phyloP scores from a whole-genome alignment of 495 filamentous ascomycete species.

The Choiromyces venosus region DNA sequence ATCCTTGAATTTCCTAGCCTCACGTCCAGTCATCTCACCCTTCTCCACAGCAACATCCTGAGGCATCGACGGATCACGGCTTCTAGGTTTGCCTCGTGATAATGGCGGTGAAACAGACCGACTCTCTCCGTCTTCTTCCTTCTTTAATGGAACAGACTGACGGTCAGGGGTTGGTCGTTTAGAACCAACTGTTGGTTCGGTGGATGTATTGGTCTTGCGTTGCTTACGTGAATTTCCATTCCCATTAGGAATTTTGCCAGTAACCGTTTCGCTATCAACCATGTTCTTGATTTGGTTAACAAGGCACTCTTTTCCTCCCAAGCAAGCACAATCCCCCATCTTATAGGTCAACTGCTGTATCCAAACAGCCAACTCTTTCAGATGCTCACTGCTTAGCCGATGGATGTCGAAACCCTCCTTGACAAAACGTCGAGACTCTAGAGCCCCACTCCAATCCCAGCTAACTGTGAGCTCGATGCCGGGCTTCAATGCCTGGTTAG shows the following conservation, averaged over 20 bases:
- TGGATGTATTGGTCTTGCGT: constrained; percentile 28
- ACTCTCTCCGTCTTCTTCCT: constrained; percentile 48
- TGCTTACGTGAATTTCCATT: constrained; percentile 28
- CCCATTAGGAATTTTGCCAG: constrained; percentile 19
- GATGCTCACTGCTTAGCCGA: constrained; percentile 45
- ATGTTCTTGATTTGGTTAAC: constrained; percentile 24
- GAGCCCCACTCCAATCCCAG: constrained; percentile 55
- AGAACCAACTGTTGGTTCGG: constrained; percentile 17
- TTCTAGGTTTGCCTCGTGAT: constrained; percentile 36
- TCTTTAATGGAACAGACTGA: constrained; percentile 20
- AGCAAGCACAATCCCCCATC: constrained; percentile 40
- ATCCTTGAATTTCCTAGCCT: constrained; percentile 40
- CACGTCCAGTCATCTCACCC: constrained; percentile 36
- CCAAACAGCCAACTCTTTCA: constrained; percentile 46
- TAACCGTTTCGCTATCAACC: constrained; percentile 3
- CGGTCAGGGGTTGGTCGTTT: constrained; percentile 31
- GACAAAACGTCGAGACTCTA: constrained; percentile 43
- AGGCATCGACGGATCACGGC: constrained; percentile 32
- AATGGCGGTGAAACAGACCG: constrained; percentile 31
- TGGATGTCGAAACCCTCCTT: constrained; percentile 44
- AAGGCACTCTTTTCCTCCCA: constrained; percentile 29
- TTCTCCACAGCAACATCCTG: constrained; percentile 36
- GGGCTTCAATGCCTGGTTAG: constrained; percentile 60
- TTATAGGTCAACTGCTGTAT: constrained; percentile 24
- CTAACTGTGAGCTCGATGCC: constrained; percentile 60